Conservation (phyloP, 2,329 filamentous ascomycete genomes). For the Colletotrichum tropicicola region DNA sequence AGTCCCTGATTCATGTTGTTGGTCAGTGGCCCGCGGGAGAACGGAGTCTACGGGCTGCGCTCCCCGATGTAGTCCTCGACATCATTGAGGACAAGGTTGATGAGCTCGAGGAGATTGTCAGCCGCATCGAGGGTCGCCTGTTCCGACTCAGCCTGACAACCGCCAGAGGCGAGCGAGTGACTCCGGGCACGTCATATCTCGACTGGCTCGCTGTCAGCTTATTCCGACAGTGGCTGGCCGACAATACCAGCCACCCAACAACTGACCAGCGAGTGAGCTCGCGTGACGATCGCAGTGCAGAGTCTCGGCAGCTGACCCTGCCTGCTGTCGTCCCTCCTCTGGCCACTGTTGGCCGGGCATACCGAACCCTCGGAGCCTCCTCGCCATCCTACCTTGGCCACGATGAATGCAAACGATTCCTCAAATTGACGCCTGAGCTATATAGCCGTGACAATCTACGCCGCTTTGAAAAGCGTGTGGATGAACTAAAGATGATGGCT, state of each 20-base stretch:
- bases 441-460: constrained; percentile 89
- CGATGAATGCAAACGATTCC: constrained; percentile 90
- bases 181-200: constrained; percentile 80
- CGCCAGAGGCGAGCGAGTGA: constrained; percentile 82
- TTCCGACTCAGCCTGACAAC: constrained; percentile 85
- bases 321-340: constrained; percentile 55
- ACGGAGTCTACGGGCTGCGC: constrained; percentile 76
- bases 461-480: constrained; percentile 85
- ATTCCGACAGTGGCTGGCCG: constrained; percentile 92
- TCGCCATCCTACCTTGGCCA: constrained; percentile 76
- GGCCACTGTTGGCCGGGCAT: constrained; percentile 75
- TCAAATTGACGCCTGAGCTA: constrained; percentile 82
- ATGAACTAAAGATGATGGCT: constrained; percentile 87
- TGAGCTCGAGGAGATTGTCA: constrained; percentile 85
- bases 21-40: constrained; percentile 91
- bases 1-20: constrained; percentile 92
- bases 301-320: constrained; percentile 42
- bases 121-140: constrained; percentile 80
- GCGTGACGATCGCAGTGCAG: constrained; percentile 40
- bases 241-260: constrained; percentile 81
- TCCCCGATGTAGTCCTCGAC: constrained; percentile 82
- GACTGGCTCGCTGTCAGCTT: constrained; percentile 90
- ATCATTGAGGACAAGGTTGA: constrained; percentile 96
- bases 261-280: constrained; percentile 39
- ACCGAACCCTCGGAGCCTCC: constrained; percentile 76